phyloP scores from a whole-genome alignment of 306 rosid species.

The Inga leiocalycina region DNA sequence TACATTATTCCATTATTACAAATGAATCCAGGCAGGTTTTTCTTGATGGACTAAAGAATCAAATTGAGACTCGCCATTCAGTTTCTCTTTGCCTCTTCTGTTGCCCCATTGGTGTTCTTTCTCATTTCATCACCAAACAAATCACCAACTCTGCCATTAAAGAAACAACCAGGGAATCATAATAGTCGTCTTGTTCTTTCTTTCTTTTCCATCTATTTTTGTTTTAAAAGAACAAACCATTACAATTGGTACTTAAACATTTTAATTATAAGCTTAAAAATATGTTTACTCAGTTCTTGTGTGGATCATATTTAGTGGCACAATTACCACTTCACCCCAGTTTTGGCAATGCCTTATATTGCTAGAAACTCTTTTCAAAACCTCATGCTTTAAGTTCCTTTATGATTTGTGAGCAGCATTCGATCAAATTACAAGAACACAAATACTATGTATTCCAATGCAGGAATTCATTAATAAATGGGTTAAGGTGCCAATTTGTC shows the following conservation, averaged over 20 bases:
- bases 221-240: background rate
- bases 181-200: background rate
- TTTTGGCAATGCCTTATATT: background rate
- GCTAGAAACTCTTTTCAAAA: background rate
- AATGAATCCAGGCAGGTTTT: constrained; percentile 70
- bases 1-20: background rate
- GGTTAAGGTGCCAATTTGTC: too few species aligned
- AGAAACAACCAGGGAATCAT: background rate
- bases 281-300: background rate
- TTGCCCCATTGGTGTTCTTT: constrained; percentile 82
- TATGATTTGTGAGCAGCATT: too few species aligned
- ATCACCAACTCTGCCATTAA: constrained; percentile 36
- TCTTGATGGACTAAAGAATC: constrained; percentile 69
- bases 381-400: background rate
- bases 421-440: too few species aligned
- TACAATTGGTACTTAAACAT: background rate
- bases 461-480: too few species aligned
- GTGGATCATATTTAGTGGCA: background rate
- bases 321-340: background rate
- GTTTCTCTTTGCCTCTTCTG: constrained; percentile 75
- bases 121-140: constrained; percentile 76
- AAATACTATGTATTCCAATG: background rate
- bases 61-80: constrained; percentile 91
- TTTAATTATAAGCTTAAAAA: background rate
- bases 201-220: background rate